Evolutionary conservation across 805 yeast species (phyloP).

Genomic region (Candida incommunis): DNA sequence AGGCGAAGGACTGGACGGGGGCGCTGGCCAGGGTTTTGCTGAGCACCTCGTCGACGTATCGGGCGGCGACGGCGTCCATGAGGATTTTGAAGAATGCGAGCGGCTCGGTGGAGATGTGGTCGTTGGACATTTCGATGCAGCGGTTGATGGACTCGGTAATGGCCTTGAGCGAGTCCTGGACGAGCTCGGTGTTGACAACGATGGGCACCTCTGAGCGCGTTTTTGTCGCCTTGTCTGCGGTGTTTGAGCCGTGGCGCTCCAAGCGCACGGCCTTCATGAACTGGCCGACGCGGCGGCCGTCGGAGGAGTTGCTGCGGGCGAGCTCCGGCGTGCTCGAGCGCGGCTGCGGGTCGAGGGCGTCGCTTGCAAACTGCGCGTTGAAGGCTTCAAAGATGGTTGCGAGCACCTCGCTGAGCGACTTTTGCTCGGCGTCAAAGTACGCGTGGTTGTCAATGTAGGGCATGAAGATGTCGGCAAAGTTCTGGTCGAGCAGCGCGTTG

Average conservation of each 20-base stretch:
- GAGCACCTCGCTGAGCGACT: conserved; percentile 36
- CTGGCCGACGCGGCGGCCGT: not conserved
- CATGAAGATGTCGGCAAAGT: conserved; percentile 57
- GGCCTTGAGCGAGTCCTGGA: conserved; percentile 53
- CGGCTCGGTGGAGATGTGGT: conserved; percentile 41
- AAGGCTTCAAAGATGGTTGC: conserved; percentile 19
- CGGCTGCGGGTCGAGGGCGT: conserved; percentile 1
- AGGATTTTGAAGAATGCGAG: conserved; percentile 54
- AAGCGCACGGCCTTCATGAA: conserved; percentile 10
- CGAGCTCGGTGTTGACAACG: conserved; percentile 27
- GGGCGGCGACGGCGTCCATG: conserved; percentile 54
- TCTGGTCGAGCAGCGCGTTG: conserved; percentile 46
- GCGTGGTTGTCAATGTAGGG: conserved; percentile 51
- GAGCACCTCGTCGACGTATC: conserved; percentile 60
- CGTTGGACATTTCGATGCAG: conserved; percentile 47
- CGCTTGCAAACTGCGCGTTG: conserved; percentile 13
- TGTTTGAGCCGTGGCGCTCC: conserved; percentile 8
- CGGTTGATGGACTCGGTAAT: conserved; percentile 69
- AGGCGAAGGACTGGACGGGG: conserved; percentile 21
- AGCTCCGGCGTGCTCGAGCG: too few relatives aligned
- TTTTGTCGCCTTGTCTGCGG: conserved; percentile 4
- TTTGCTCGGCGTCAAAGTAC: conserved; percentile 61
- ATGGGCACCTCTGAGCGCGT: conserved; percentile 8
- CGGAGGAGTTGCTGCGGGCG: not conserved
- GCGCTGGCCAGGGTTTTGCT: conserved; percentile 42